A percentile compares a stretch with the other conserved stretches of the same genome.
Conservation (phyloP, 192 early-diverging fungal species). For the Umbelopsis isabellina region DNA sequence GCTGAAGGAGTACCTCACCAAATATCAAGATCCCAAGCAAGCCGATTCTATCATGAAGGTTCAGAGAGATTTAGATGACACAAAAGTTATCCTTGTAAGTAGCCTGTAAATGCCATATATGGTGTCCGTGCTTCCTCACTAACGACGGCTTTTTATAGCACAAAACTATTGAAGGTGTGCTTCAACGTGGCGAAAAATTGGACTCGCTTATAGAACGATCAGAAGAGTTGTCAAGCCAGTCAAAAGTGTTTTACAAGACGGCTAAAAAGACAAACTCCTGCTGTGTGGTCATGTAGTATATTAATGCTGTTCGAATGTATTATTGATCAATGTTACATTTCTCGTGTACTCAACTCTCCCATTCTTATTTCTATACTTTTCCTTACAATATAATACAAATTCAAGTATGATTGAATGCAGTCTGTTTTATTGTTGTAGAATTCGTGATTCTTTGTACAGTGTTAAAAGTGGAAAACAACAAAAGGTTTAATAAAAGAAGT, state of each 20-base stretch:
- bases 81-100: slow-evolving; percentile 85
- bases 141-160: slow-evolving; percentile 47
- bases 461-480: not conserved
- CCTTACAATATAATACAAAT: not conserved
- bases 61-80: slow-evolving; percentile 96
- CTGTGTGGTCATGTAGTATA: slow-evolving; percentile 60
- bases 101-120: not conserved
- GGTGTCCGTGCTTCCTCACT: not conserved
- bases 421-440: slow-evolving; percentile 3
- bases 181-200: slow-evolving; percentile 89
- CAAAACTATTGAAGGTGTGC: slow-evolving; percentile 90
- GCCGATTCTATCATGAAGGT: slow-evolving; percentile 92
- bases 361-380: not conserved
- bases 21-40: slow-evolving; percentile 91
- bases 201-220: slow-evolving; percentile 84
- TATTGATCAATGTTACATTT: not conserved
- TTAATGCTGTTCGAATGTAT: not conserved
- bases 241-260: slow-evolving; percentile 96
- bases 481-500: not conserved
- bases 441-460: slow-evolving; percentile 19
- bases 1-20: slow-evolving; percentile 69
- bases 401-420: slow-evolving; percentile 3
- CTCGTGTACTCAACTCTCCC: not conserved
- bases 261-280: slow-evolving; percentile 87
- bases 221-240: slow-evolving; percentile 84